phyloP scores from a whole-genome alignment of 306 rosid genomes.

The Lablab purpureus region DNA sequence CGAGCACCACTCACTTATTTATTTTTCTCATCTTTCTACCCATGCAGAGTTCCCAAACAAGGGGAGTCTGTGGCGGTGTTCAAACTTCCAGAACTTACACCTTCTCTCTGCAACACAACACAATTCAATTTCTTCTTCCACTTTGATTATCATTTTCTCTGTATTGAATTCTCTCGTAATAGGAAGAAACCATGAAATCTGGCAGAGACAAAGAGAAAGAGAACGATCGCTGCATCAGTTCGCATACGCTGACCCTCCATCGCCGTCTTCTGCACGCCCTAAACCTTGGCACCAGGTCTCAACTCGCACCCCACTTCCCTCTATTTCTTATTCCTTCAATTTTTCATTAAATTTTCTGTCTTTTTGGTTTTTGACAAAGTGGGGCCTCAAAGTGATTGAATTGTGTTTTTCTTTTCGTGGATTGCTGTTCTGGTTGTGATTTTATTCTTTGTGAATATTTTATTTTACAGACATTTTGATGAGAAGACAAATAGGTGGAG shows the following conservation, averaged over 20 bases:
- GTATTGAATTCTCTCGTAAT: not conserved
- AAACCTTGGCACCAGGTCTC: conserved; percentile 78
- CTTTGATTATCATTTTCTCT: not conserved
- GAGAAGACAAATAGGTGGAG: conserved; percentile 65
- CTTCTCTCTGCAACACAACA: not conserved
- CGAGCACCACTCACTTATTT: too few species aligned
- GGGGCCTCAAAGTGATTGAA: not conserved
- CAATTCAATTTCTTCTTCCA: not conserved
- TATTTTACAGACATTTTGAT: conserved; percentile 55
- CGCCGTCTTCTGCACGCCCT: conserved; percentile 78
- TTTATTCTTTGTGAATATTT: not conserved
- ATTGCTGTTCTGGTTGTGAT: not conserved
- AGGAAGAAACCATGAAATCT: conserved; percentile 52
- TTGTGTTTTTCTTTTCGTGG: not conserved
- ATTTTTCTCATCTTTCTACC: not conserved
- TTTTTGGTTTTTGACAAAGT: not conserved
- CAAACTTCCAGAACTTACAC: not conserved
- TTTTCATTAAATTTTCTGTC: not conserved
- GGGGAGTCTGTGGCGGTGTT: not conserved
- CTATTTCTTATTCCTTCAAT: not conserved
- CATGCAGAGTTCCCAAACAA: not conserved
- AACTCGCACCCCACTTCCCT: not conserved
- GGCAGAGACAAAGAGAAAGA: conserved; percentile 60
- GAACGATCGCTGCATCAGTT: conserved; percentile 51
- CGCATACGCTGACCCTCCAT: conserved; percentile 64